A percentile compares a stretch with the other conserved stretches of the same genome.
Evolutionary conservation across 2,329 filamentous ascomycete genomes (phyloP).

Genomic region (Pleomassaria siparia): DNA sequence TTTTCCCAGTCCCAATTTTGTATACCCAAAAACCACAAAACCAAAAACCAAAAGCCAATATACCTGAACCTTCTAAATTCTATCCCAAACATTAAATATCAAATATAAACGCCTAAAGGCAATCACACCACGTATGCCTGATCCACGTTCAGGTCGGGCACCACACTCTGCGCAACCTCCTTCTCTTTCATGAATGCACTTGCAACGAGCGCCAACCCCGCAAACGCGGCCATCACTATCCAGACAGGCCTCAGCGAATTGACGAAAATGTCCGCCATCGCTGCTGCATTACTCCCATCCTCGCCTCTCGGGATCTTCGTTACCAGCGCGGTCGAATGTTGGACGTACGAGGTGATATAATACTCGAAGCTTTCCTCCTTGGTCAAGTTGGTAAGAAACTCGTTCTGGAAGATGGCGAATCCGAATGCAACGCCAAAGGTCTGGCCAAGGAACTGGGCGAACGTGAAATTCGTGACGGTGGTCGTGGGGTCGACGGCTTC

Average conservation of each 20-base stretch:
- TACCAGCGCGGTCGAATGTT: constrained; percentile 28
- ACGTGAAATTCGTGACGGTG: constrained; percentile 48
- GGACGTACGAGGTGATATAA: constrained; percentile 21
- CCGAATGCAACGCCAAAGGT: constrained; percentile 52
- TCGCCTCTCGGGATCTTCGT: constrained; percentile 24
- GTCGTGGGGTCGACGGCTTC: constrained; percentile 42
- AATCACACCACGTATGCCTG: not conserved
- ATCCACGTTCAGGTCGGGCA: not conserved
- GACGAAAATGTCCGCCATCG: constrained; percentile 27
- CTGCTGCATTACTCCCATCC: constrained; percentile 10
- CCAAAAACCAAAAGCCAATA: not conserved
- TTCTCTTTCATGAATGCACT: constrained; percentile 19
- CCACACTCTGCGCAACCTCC: not conserved
- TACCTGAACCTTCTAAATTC: not conserved
- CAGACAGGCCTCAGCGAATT: constrained; percentile 29
- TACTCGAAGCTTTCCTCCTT: constrained; percentile 18
- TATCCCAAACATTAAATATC: constrained; percentile 2
- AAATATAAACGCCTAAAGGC: not conserved
- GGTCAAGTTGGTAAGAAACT: constrained; percentile 23
- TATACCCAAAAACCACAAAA: not conserved
- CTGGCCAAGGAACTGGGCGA: constrained; percentile 52
- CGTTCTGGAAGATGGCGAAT: constrained; percentile 42
- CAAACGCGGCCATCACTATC: constrained; percentile 32
- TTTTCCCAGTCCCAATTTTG: not conserved
- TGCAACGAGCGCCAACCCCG: constrained; percentile 21